Conservation (phyloP, 1,139 yeast genomes). For the Groenewaldozyma auringiensis region DNA sequence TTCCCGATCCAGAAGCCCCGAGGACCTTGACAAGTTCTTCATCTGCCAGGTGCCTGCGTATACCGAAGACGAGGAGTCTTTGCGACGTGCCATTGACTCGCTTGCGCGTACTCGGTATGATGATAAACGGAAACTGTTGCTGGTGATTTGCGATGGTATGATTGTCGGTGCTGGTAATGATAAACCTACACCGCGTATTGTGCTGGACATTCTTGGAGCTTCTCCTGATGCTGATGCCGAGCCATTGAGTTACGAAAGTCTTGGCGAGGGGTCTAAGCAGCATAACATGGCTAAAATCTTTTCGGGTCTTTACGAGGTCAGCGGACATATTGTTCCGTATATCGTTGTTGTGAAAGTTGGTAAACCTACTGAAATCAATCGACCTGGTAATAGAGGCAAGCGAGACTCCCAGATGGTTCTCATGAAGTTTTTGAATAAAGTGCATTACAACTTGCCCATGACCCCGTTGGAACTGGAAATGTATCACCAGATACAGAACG, state of each 20-base stretch:
- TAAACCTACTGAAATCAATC: constrained; percentile 34
- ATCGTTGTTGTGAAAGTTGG: constrained; percentile 38
- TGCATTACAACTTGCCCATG: constrained; percentile 37
- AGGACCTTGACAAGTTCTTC: constrained; percentile 34
- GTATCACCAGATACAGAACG: constrained; percentile 37
- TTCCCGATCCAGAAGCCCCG: constrained; percentile 30
- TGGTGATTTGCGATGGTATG: constrained; percentile 38
- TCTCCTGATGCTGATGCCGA: constrained; percentile 35
- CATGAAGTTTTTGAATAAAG: constrained; percentile 37
- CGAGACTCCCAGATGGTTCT: constrained; percentile 38
- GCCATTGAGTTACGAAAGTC: constrained; percentile 33
- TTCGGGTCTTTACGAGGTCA: constrained; percentile 36
- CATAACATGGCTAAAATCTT: constrained; percentile 37
- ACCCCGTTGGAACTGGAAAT: constrained; percentile 36
- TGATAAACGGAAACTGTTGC: constrained; percentile 35
- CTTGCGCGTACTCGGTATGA: constrained; percentile 35
- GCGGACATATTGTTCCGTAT: constrained; percentile 39
- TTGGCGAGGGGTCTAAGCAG: constrained; percentile 37
- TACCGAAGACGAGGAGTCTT: constrained; percentile 37
- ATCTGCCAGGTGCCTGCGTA: constrained; percentile 39
- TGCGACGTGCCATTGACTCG: constrained; percentile 38
- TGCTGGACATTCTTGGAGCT: constrained; percentile 35
- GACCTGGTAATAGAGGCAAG: constrained; percentile 40
- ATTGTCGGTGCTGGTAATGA: constrained; percentile 40
- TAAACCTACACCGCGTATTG: constrained; percentile 37